Conservation (phyloP, 805 yeast species). For the Candida vartiovaarae region DNA sequence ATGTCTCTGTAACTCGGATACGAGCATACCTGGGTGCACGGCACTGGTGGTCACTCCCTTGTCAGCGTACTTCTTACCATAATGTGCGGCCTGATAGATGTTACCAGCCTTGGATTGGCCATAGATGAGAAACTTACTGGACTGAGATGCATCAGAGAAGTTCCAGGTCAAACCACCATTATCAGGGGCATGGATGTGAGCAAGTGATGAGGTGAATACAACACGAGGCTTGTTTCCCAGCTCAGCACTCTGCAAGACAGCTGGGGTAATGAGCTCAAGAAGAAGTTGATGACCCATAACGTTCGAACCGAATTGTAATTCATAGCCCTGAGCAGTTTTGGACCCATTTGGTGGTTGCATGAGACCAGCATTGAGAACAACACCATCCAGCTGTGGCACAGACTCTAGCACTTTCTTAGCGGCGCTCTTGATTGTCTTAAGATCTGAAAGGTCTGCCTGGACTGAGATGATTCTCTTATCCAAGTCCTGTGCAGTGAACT, state of each 20-base stretch:
- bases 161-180: constrained; percentile 31
- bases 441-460: constrained; percentile 32
- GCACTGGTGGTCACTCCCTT: constrained; percentile 27
- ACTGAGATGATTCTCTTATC: constrained; percentile 19
- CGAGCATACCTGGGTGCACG: constrained; percentile 36
- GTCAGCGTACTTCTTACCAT: constrained; percentile 26
- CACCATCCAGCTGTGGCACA: constrained; percentile 27
- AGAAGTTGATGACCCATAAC: constrained; percentile 39
- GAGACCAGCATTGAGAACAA: constrained; percentile 40
- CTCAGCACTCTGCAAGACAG: constrained; percentile 28
- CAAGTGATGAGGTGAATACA: constrained; percentile 39
- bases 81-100: constrained; percentile 29
- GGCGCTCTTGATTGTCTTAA: constrained; percentile 34
- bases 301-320: constrained; percentile 40
- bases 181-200: constrained; percentile 25
- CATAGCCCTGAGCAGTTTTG: constrained; percentile 37
- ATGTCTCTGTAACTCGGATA: constrained; percentile 29
- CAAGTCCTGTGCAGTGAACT: constrained; percentile 7
- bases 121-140: constrained; percentile 13
- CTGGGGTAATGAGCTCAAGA: constrained; percentile 31
- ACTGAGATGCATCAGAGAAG: constrained; percentile 14
- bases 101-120: constrained; percentile 39
- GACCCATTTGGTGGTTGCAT: constrained; percentile 32
- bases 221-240: constrained; percentile 29
- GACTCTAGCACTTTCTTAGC: constrained; percentile 21